Conservation (phyloP, 2,329 filamentous ascomycete species). For the Ophiostoma triangulosporum region DNA sequence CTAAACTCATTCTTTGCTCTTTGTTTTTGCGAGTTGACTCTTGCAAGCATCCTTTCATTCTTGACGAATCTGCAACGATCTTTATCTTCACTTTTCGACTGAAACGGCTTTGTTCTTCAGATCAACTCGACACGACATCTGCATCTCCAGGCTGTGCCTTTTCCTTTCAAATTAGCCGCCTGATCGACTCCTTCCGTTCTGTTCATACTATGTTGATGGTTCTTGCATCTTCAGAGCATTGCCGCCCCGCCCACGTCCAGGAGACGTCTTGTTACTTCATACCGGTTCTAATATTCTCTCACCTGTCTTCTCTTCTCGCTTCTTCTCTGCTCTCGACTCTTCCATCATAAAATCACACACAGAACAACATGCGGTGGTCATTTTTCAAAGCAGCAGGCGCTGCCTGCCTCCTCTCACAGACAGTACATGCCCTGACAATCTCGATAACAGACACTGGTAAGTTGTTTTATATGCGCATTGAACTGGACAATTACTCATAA, state of each 20-base stretch:
- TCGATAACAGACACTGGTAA: conserved; percentile 9
- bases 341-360: neutral
- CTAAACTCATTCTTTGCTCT: conserved; percentile 1
- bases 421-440: conserved; percentile 10
- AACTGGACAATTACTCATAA: neutral
- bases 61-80: neutral
- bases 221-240: neutral
- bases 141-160: conserved; percentile 6
- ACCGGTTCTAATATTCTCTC: neutral
- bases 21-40: conserved; percentile 7
- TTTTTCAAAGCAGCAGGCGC: conserved; percentile 4
- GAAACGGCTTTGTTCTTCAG: neutral
- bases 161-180: neutral
- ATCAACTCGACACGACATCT: neutral
- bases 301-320: neutral
- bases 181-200: neutral
- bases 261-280: neutral
- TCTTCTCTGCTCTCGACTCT: neutral
- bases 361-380: conserved; percentile 2
- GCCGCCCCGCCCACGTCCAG: neutral
- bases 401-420: conserved; percentile 11
- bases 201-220: neutral
- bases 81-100: neutral
- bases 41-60: conserved; percentile 2
- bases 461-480: neutral